These are phyloP conservation scores for Mortierella sp. DNA, from an alignment of 371 early-diverging fungal genomes.

Conservation along the genomic window DNA sequence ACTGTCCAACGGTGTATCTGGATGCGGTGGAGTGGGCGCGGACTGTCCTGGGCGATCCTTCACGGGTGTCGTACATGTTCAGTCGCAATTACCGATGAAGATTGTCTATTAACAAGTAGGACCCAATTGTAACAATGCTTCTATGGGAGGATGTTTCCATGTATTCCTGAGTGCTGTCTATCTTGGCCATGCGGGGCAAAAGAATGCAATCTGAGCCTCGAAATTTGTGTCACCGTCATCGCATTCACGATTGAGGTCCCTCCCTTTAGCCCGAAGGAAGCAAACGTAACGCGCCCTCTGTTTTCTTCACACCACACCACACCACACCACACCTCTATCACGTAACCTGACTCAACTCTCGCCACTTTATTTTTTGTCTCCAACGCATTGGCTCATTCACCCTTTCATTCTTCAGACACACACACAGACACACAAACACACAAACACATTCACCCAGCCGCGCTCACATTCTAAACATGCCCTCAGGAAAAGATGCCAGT, in stretches of 20 bases:
- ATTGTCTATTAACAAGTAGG: neutral
- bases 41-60: constrained; percentile 23
- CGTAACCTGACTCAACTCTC: neutral
- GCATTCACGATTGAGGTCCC: neutral
- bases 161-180: neutral
- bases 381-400: neutral
- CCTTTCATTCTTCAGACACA: neutral
- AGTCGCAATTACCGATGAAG: constrained; percentile 22
- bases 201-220: neutral
- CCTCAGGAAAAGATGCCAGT: neutral
- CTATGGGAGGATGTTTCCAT: neutral
- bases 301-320: too few species aligned
- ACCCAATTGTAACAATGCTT: neutral
- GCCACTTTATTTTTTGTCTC: neutral
- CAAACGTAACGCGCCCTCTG: neutral
- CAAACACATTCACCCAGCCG: neutral
- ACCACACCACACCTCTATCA: too few species aligned
- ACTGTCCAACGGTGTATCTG: constrained; percentile 27
- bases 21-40: constrained; percentile 51
- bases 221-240: constrained; percentile 12
- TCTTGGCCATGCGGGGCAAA: neutral
- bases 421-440: too few species aligned
- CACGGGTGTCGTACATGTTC: constrained; percentile 32
- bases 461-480: neutral
- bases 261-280: neutral